Conservation (phyloP, 2,329 filamentous ascomycete species). For the Neoascochyta sp. region DNA sequence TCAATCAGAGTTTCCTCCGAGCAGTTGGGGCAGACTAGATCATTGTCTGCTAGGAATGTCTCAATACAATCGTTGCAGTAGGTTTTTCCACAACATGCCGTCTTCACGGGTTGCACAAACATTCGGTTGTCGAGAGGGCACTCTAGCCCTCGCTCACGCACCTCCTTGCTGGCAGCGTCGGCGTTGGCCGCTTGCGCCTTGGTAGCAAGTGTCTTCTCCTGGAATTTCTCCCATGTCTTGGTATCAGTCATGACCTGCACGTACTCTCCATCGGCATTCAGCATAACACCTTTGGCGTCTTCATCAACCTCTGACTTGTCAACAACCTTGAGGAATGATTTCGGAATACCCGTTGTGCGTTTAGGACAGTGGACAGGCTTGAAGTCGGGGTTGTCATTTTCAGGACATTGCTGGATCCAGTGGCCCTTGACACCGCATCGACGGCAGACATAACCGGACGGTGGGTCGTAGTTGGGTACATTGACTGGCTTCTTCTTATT, state of each 20-base stretch:
- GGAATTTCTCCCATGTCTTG: slow-evolving; percentile 93
- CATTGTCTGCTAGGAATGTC: slow-evolving; percentile 96
- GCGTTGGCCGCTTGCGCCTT: slow-evolving; percentile 77
- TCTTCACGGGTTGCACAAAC: slow-evolving; percentile 98
- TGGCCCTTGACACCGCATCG: slow-evolving; percentile 97
- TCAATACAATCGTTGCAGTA: slow-evolving; percentile 99
- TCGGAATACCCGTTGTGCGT: slow-evolving; percentile 92
- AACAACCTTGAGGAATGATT: slow-evolving; percentile 91
- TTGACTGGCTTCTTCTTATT: slow-evolving; percentile 60
- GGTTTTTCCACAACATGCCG: slow-evolving; percentile 95
- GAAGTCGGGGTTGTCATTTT: slow-evolving; percentile 96
- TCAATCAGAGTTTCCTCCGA: slow-evolving; percentile 72
- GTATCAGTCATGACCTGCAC: slow-evolving; percentile 95
- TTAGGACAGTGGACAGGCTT: slow-evolving; percentile 92
- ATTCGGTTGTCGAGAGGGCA: slow-evolving; percentile 96
- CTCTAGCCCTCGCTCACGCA: slow-evolving; percentile 82
- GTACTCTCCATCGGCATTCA: slow-evolving; percentile 95
- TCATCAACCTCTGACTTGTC: slow-evolving; percentile 88
- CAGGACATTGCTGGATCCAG: slow-evolving; percentile 97
- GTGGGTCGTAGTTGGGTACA: slow-evolving; percentile 88
- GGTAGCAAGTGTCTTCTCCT: slow-evolving; percentile 86
- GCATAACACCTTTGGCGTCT: slow-evolving; percentile 86
- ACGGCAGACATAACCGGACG: slow-evolving; percentile 92
- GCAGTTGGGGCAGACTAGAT: slow-evolving; percentile 93
- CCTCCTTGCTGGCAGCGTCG: slow-evolving; percentile 74